A percentile compares a stretch with the other conserved stretches of the same genome.
These are phyloP conservation scores for Brasenia schreberi DNA, from an alignment of 164 flowering plant genomes.

Conservation along the genomic window DNA sequence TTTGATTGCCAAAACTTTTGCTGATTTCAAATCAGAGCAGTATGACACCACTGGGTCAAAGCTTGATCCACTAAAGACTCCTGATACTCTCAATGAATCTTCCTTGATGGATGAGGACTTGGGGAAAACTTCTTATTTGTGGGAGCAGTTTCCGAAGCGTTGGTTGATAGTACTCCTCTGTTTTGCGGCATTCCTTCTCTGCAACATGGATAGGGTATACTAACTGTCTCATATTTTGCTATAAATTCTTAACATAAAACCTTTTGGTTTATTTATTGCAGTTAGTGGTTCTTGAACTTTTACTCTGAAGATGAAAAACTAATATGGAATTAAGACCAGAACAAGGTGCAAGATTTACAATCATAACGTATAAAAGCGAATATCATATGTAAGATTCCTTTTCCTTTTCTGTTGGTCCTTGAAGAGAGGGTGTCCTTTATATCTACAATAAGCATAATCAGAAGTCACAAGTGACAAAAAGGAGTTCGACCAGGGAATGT, in stretches of 20 bases:
- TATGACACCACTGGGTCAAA: constrained; percentile 41
- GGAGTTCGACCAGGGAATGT: too few relatives aligned
- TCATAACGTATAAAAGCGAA: too few relatives aligned
- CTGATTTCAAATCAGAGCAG: constrained; percentile 59
- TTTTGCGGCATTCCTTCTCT: constrained; percentile 75
- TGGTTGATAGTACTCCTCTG: constrained; percentile 95
- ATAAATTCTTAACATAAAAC: neutral
- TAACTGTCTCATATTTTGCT: neutral
- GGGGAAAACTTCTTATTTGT: constrained; percentile 37
- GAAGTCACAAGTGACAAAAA: too few relatives aligned
- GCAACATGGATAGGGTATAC: constrained; percentile 98
- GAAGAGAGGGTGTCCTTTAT: too few relatives aligned
- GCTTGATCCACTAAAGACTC: constrained; percentile 27
- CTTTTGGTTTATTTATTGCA: neutral
- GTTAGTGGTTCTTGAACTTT: too few relatives aligned
- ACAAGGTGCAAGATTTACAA: too few relatives aligned
- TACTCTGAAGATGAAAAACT: too few relatives aligned
- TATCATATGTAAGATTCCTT: too few relatives aligned
- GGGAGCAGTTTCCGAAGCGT: constrained; percentile 80
- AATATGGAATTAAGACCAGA: too few relatives aligned
- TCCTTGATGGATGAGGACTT: constrained; percentile 24
- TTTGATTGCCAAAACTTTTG: constrained; percentile 27
- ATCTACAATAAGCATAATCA: too few relatives aligned
- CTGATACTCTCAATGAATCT: constrained; percentile 43
- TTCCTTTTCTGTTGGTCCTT: too few relatives aligned